Evolutionary conservation across 441 rosid species (phyloP).

Genomic region (Euphorbia celastroides): DNA sequence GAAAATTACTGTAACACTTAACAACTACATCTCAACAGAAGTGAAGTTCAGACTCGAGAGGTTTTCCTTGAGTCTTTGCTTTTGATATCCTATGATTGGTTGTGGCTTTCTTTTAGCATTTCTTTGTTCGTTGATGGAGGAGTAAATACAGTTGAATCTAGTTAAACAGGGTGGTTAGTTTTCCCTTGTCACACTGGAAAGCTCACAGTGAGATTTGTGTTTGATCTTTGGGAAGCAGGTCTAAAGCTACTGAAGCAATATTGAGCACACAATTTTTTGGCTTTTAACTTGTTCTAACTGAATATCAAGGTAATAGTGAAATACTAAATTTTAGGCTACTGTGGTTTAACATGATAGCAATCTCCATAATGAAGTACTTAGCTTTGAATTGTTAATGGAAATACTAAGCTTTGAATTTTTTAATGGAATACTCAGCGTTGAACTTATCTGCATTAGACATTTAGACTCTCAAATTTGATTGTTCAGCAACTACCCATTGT

Average conservation of each 20-base stretch:
- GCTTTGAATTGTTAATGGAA: too few relatives aligned
- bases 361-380: background rate
- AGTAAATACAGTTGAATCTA: background rate
- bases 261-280: background rate
- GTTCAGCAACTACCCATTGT: background rate
- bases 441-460: background rate
- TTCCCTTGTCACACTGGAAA: too few relatives aligned
- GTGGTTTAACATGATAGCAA: background rate
- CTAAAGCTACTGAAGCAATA: background rate
- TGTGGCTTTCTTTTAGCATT: background rate
- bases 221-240: background rate
- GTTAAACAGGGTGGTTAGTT: background rate
- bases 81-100: background rate
- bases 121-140: background rate
- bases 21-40: background rate
- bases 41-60: background rate
- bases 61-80: background rate
- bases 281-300: background rate
- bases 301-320: too few relatives aligned
- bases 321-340: background rate
- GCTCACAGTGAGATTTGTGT: background rate
- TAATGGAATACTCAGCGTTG: too few relatives aligned
- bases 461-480: background rate
- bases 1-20: background rate
- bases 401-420: too few relatives aligned